Percentiles rank a stretch among this genome's conserved stretches.
These are phyloP conservation scores for Chytriomyces sp. DNA, from an alignment of 192 early-diverging fungal genomes.

Conservation along the genomic window DNA sequence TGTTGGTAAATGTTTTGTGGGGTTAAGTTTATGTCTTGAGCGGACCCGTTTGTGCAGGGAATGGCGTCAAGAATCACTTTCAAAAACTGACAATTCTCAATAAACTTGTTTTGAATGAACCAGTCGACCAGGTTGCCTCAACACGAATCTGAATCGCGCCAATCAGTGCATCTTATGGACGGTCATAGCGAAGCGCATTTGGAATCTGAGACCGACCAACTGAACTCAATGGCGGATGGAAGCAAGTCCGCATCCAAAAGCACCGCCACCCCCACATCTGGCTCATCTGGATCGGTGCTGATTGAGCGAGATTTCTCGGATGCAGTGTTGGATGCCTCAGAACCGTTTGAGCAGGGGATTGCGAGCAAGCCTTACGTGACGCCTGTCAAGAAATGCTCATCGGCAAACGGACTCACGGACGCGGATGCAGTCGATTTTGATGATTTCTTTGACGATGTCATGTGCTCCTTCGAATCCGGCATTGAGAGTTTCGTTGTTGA, in stretches of 20 bases:
- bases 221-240: too few species aligned
- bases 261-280: too few species aligned
- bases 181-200: too few species aligned
- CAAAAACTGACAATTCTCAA: too few species aligned
- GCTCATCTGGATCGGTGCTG: too few species aligned
- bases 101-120: too few species aligned
- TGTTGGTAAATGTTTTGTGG: neutral
- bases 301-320: too few species aligned
- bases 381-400: neutral
- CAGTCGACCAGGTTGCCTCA: too few species aligned
- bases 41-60: neutral
- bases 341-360: neutral
- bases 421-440: conserved; percentile 23
- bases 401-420: neutral
- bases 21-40: neutral
- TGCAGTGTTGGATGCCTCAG: neutral
- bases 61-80: neutral
- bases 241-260: too few species aligned
- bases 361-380: conserved; percentile 11
- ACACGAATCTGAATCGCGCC: too few species aligned
- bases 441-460: conserved; percentile 30
- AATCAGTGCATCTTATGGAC: too few species aligned
- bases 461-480: conserved; percentile 6
- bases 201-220: too few species aligned
- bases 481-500: neutral